Conservation (phyloP, 78 protist genomes). For the Planoprotostelium fungivorum region DNA sequence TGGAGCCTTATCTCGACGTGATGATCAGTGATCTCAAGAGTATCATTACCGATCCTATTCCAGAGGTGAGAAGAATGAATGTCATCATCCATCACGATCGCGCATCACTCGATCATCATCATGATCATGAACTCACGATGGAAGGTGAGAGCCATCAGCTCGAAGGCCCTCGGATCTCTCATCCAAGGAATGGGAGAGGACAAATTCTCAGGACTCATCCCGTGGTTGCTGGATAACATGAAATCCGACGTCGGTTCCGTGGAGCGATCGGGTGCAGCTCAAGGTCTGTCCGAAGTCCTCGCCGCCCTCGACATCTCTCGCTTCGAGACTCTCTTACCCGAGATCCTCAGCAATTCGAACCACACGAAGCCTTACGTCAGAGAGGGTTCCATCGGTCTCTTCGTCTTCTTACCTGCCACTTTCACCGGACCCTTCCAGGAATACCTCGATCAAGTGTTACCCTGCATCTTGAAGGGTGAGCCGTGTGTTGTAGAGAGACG, state of each 20-base stretch:
- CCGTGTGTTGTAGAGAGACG: not conserved
- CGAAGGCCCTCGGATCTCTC: conserved; percentile 55
- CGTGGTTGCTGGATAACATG: conserved; percentile 71
- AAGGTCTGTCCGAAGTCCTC: conserved; percentile 74
- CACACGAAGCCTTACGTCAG: conserved; percentile 48
- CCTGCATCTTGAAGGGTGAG: conserved; percentile 61
- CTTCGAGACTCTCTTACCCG: conserved; percentile 54
- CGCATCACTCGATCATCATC: too few species aligned
- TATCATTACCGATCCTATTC: conserved; percentile 82
- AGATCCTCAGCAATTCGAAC: conserved; percentile 41
- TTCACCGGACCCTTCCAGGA: conserved; percentile 58
- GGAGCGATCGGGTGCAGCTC: conserved; percentile 91
- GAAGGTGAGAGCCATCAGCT: conserved; percentile 26
- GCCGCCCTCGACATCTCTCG: conserved; percentile 58
- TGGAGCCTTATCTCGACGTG: conserved; percentile 69
- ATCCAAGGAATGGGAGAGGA: conserved; percentile 80
- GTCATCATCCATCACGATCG: not conserved
- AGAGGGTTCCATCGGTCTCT: conserved; percentile 55
- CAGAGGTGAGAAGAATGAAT: conserved; percentile 25
- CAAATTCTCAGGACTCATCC: conserved; percentile 55
- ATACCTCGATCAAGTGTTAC: conserved; percentile 46
- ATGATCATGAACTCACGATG: too few species aligned
- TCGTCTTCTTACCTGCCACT: conserved; percentile 54
- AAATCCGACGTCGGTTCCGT: conserved; percentile 55
- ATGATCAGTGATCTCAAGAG: conserved; percentile 68